A percentile compares a stretch with the other conserved stretches of the same genome.
phyloP scores from a whole-genome alignment of 2,329 filamentous ascomycete genomes.

The Talaromyces rugulosus region DNA sequence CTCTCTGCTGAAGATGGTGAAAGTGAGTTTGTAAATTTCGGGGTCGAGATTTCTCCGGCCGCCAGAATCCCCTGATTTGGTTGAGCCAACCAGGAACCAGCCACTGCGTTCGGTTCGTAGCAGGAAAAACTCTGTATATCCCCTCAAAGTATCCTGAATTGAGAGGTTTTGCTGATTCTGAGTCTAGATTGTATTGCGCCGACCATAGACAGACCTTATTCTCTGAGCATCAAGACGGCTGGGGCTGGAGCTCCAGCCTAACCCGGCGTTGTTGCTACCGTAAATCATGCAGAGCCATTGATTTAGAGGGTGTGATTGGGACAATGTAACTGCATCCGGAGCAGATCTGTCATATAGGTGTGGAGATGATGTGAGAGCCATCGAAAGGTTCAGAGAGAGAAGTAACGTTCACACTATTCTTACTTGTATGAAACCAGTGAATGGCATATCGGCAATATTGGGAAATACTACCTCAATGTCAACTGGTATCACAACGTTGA shows the following conservation, averaged over 20 bases:
- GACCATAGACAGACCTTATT: neutral
- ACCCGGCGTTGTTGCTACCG: neutral
- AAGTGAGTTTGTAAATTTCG: neutral
- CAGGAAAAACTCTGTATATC: neutral
- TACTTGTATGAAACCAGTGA: neutral
- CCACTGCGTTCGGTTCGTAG: neutral
- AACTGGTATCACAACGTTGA: neutral
- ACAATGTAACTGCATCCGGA: neutral
- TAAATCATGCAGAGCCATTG: neutral
- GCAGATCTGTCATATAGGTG: neutral
- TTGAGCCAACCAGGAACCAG: neutral
- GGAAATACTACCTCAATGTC: neutral
- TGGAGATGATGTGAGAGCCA: neutral
- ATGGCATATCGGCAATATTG: neutral
- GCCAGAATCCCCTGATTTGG: neutral
- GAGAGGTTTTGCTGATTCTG: neutral
- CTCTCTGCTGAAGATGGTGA: neutral
- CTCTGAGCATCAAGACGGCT: neutral
- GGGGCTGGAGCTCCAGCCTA: neutral
- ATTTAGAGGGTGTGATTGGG: neutral
- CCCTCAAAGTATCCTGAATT: neutral
- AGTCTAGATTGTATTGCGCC: neutral
- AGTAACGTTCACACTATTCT: neutral
- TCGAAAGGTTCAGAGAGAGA: neutral
- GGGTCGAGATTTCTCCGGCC: neutral